Base-by-base conservation (phyloP, 148 eudicot genomes). In the Fagopyrum homotropicum region DNA sequence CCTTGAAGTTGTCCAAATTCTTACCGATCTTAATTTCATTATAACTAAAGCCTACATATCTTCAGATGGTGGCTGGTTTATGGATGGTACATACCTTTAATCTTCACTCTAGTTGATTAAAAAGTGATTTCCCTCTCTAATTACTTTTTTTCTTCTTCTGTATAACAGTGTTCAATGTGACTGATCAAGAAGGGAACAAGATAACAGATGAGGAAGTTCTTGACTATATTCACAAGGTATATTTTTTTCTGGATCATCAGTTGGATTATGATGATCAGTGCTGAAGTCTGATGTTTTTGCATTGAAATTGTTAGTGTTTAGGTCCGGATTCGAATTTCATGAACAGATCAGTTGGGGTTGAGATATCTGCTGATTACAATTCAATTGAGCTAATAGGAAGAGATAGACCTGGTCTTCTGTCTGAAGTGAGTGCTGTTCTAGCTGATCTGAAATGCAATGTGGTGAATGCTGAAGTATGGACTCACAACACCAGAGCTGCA, bases 11-110 rank as follows among this genome's bases (percentile, higher is more conserved):
- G 96, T 95, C 0, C 97, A 95, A 84, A 86, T 92, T 79, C 94
- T 95, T 72, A 92, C 97, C 57, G 99, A 95, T 88, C 86, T 92
- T 72, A 92, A 90, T 71, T 84, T 95, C 73, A 80, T 86, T 71
- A 84, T 95, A 19, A 90, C 85, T 6, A 90, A 89, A 81, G 97
- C 99, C 73, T 95, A 95, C 79, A 95, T 95, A 76, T 90, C 94
- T n/a, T 95, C 99, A 57, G 99, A 95, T 85, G 99, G 97, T 46
- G 91, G 90, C 76, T 95, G 99, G 99, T 95, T 91, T 77, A 91
- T 91, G 97, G 97, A 91, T 84, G 97, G 93, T 87, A 86, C 11
- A 22, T 45, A 6, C 66, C 45, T 4, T 17, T 11, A 51, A 52
- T 51, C 73, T 56, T 47, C 63, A 51, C 35, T 73, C 16, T 40